phyloP scores from a whole-genome alignment of 2,329 filamentous ascomycete genomes.

The Curvularia sp. region DNA sequence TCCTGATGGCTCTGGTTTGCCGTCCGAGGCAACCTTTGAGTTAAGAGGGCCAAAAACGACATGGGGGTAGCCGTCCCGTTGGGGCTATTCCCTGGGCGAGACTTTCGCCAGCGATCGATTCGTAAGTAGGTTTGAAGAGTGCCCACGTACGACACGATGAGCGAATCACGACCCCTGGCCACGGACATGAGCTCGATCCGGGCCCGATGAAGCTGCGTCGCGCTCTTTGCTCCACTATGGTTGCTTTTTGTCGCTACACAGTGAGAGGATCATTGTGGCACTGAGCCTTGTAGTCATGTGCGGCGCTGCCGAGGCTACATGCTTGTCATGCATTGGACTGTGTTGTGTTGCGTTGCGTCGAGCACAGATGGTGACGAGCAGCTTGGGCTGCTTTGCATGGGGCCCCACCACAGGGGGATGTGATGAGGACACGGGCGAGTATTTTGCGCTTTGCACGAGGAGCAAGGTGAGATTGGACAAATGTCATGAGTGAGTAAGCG shows the following conservation, averaged over 20 bases:
- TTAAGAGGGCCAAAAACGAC: not conserved
- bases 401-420: constrained; percentile 1
- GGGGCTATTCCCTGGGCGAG: not conserved
- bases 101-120: not conserved
- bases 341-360: not conserved
- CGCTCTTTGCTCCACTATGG: constrained; percentile 6
- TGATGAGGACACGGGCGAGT: no score
- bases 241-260: constrained; percentile 29
- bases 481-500: not conserved
- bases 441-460: no score
- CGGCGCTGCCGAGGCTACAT: constrained; percentile 9
- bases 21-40: not conserved
- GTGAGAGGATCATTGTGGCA: not conserved
- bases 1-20: not conserved
- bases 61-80: constrained; percentile 1
- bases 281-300: constrained; percentile 23
- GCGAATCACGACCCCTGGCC: constrained; percentile 2
- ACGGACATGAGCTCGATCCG: not conserved
- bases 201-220: not conserved
- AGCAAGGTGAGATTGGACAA: constrained; percentile 9
- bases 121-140: not conserved
- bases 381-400: constrained; percentile 4
- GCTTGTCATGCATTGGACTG: constrained; percentile 4
- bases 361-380: constrained; percentile 8
- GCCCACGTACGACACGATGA: not conserved